Conservation (phyloP, 345 rosid genomes). For the Lenwebbia sp. region DNA sequence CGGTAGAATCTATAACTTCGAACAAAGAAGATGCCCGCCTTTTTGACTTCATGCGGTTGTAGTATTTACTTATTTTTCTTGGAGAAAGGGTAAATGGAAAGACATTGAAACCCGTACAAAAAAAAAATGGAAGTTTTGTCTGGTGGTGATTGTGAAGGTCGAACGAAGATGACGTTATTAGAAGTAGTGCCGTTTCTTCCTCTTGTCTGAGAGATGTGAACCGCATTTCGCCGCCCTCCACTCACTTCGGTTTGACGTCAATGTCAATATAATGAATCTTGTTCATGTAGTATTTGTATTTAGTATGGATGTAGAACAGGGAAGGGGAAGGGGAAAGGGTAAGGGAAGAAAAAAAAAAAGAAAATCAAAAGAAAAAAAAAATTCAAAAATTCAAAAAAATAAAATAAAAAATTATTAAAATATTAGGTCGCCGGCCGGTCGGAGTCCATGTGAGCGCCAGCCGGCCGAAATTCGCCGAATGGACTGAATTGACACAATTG, state of each 20-base stretch:
- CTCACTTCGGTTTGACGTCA: neutral
- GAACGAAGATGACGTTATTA: neutral
- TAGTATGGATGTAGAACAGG: too few species aligned
- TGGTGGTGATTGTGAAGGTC: neutral
- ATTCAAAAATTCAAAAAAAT: too few species aligned
- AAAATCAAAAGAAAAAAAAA: too few species aligned
- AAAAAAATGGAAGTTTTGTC: neutral
- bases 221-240: neutral
- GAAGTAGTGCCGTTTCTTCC: neutral
- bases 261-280: too few species aligned
- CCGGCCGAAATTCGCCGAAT: accelerated
- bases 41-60: neutral
- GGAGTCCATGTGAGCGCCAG: too few species aligned
- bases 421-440: too few species aligned
- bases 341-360: too few species aligned
- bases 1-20: neutral
- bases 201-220: neutral
- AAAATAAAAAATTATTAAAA: too few species aligned
- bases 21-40: neutral
- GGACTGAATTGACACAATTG: too few species aligned
- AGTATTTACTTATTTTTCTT: neutral
- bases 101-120: neutral
- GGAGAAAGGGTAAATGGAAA: neutral
- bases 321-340: too few species aligned
- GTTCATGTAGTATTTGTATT: too few species aligned